Evolutionary conservation across 2,329 filamentous ascomycete species (phyloP).

Genomic region (Gnomoniopsis sp.): DNA sequence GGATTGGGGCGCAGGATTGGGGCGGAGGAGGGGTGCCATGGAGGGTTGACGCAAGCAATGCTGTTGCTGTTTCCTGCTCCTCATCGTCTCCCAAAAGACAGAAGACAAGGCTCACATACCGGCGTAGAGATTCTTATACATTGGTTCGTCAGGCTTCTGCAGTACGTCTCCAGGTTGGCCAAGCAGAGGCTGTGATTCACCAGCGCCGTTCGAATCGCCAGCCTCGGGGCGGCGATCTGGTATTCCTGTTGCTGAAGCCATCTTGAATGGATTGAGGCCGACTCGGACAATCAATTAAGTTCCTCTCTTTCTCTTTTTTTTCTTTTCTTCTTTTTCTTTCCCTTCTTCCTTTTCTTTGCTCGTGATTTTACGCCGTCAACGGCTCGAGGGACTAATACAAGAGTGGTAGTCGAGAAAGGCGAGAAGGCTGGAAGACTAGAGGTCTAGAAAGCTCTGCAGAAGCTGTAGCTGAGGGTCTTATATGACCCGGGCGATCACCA

Average conservation of each 20-base stretch:
- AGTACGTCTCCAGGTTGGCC: constrained; percentile 69
- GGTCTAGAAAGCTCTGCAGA: too few relatives aligned
- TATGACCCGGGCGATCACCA: too few relatives aligned
- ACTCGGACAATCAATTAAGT: neutral
- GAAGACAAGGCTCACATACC: constrained; percentile 47
- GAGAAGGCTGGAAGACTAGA: too few relatives aligned
- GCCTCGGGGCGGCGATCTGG: constrained; percentile 48
- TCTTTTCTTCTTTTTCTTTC: too few relatives aligned
- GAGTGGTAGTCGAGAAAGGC: too few relatives aligned
- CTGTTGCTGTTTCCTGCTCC: too few relatives aligned
- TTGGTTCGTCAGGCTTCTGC: constrained; percentile 60
- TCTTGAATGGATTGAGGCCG: constrained; percentile 28
- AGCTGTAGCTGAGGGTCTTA: too few relatives aligned
- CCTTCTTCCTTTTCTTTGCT: too few relatives aligned
- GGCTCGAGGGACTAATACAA: too few relatives aligned
- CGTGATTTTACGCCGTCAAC: too few relatives aligned
- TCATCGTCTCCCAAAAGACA: too few relatives aligned
- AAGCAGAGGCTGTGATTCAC: constrained; percentile 68
- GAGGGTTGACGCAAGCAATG: neutral
- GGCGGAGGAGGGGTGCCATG: neutral
- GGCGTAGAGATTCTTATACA: constrained; percentile 69
- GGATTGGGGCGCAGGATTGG: too few relatives aligned
- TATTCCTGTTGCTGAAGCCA: constrained; percentile 68
- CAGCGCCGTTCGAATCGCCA: constrained; percentile 24
- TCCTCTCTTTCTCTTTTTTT: neutral